These are phyloP conservation scores for Rosa multiflora DNA, from an alignment of 306 rosid species.

Conservation along the genomic window DNA sequence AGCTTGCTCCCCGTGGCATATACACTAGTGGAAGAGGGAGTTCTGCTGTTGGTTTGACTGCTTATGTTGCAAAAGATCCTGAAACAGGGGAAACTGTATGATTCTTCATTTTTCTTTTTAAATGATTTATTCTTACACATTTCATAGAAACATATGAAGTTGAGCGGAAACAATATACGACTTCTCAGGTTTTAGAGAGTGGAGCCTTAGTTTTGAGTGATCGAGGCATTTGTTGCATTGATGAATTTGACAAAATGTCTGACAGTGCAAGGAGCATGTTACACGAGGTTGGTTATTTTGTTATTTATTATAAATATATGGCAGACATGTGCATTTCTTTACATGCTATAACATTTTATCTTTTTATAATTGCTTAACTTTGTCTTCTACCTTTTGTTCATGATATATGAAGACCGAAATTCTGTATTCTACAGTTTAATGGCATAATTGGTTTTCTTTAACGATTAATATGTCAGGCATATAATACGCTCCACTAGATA, in stretches of 20 bases:
- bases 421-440: background rate
- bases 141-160: slow-evolving; percentile 8
- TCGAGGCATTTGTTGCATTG: slow-evolving; percentile 95
- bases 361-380: background rate
- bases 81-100: slow-evolving; percentile 97
- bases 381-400: background rate
- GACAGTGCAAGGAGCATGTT: slow-evolving; percentile 97
- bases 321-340: background rate
- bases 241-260: slow-evolving; percentile 96
- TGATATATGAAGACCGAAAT: background rate
- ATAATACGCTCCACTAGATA: background rate
- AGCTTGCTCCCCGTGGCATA: slow-evolving; percentile 90
- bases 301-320: background rate
- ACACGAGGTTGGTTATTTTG: slow-evolving; percentile 63
- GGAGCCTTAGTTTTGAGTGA: slow-evolving; percentile 98
- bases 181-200: slow-evolving; percentile 87
- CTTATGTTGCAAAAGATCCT: slow-evolving; percentile 93
- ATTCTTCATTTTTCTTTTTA: background rate
- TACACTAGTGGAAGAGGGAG: slow-evolving; percentile 99
- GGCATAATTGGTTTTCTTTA: background rate
- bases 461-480: background rate
- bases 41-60: slow-evolving; percentile 97
- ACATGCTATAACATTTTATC: background rate
- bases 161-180: slow-evolving; percentile 12
- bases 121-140: slow-evolving; percentile 1